Evolutionary conservation across 768 basidiomycete species (phyloP), one percentile per base, ranked within the genome.

Genomic region (Lentinula boryana): DNA sequence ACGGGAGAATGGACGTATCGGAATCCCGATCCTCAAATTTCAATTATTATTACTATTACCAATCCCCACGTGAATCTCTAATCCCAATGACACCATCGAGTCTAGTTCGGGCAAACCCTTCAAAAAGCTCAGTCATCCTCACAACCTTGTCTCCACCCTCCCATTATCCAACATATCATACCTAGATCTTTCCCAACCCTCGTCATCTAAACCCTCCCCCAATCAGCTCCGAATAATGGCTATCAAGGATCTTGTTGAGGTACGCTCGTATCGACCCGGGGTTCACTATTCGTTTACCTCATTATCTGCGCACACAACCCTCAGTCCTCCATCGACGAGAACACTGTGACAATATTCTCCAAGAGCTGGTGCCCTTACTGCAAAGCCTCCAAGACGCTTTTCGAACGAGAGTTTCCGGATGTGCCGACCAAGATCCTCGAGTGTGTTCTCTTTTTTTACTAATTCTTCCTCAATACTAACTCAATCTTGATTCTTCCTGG

Each of bases 321-420:
- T 5, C 67, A 87, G 83, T 62, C 65, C 43, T 70, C 76, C 27
- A 84, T 88, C 63, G 61, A 68, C 4, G 69, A 75, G 15, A 76
- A 84, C 77, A 80, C 79, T 63, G 75, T 87, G 48, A 74, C 76
- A 48, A 79, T 87, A 50, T 87, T 87, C 68, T 84, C 85, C 41
- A 89, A 88, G 73, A 69, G 75, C 5, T 77, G 66, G 44, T 88
- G 86, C 69, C 80, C 80, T 5, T 84, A 75, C 68, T 84, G 83
- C 75, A 72, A 60, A 52, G 66, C 62, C 4, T 78, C 84, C 27
- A 87, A 88, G 68, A 36, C 53, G 0, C 72, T 84, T 23, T 80
- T 87, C 61, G 60, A 60, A 5, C 51, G 38, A 0, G 63, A 80
- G 2, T 84, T 73, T 63, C 73, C 77, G 1, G 64, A 74, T 2